Percentiles rank a stretch among this genome's conserved stretches.
Conservation (phyloP, 2,329 filamentous ascomycete genomes). For the Aspergillus sp. region DNA sequence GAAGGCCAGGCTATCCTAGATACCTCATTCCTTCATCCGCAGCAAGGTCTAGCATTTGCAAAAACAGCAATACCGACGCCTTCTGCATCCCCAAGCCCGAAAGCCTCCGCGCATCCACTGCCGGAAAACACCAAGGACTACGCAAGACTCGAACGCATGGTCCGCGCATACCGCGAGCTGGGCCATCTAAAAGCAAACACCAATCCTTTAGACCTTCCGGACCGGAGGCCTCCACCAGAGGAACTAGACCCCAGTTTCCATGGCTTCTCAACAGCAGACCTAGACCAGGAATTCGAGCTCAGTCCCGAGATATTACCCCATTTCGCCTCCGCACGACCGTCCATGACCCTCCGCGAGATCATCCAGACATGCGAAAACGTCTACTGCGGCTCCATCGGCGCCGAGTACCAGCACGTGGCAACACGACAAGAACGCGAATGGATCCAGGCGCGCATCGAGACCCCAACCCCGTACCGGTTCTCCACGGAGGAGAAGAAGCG, state of each 20-base stretch:
- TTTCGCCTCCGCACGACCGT: too few species aligned
- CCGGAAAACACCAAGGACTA: too few species aligned
- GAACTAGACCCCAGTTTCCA: too few species aligned
- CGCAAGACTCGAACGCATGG: too few species aligned
- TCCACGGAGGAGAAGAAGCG: constrained; percentile 96
- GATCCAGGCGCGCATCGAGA: constrained; percentile 91
- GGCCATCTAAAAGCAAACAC: too few species aligned
- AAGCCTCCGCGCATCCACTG: background rate
- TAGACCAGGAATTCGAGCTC: too few species aligned
- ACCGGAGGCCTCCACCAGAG: too few species aligned
- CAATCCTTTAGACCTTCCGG: too few species aligned
- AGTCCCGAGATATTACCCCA: too few species aligned
- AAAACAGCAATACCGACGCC: background rate
- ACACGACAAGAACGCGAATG: constrained; percentile 97
- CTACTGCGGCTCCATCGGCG: constrained; percentile 95
- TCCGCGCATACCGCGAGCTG: too few species aligned
- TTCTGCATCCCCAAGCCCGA: constrained; percentile 56
- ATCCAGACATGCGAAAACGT: constrained; percentile 88
- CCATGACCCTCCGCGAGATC: constrained; percentile 65
- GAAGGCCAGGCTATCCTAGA: constrained; percentile 69
- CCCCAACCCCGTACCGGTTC: constrained; percentile 93
- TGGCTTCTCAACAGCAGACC: too few species aligned
- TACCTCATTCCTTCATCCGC: constrained; percentile 42
- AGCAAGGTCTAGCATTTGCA: constrained; percentile 45
- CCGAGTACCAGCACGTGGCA: constrained; percentile 98